Evolutionary conservation across 2,329 filamentous ascomycete species (phyloP).

Genomic region (Diaporthe eres): DNA sequence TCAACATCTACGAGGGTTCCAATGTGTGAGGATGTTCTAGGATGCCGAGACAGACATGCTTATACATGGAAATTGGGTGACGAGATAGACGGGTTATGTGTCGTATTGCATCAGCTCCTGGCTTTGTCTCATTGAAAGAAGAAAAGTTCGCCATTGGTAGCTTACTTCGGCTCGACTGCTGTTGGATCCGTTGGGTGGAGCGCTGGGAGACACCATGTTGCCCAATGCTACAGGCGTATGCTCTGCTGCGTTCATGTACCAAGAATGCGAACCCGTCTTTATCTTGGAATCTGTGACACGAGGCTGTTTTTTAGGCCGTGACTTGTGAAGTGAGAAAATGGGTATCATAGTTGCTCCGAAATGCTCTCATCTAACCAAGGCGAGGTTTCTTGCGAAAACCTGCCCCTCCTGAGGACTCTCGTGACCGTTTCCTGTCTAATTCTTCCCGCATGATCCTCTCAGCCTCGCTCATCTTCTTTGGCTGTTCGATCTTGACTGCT

Average conservation of each 20-base stretch:
- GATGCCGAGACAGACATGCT: background rate
- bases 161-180: background rate
- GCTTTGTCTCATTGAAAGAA: background rate
- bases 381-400: slow-evolving; percentile 66
- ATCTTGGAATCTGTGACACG: too few species aligned
- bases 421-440: slow-evolving; percentile 77
- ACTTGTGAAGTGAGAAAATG: background rate
- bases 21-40: background rate
- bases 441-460: slow-evolving; percentile 92
- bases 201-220: background rate
- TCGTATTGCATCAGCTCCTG: background rate
- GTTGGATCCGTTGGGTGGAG: background rate
- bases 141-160: background rate
- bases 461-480: slow-evolving; percentile 89
- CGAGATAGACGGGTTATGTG: too few species aligned
- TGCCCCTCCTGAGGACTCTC: slow-evolving; percentile 61
- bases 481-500: slow-evolving; percentile 67
- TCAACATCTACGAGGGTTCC: background rate
- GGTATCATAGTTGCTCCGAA: slow-evolving; percentile 37
- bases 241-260: background rate
- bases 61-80: background rate
- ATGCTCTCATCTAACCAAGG: slow-evolving; percentile 32
- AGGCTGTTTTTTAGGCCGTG: background rate
- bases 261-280: background rate
- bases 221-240: background rate